Evolutionary conservation across 306 rosid genomes (phyloP), one percentile per base, ranked within the genome.

Genomic region (Cucumis sativus): DNA sequence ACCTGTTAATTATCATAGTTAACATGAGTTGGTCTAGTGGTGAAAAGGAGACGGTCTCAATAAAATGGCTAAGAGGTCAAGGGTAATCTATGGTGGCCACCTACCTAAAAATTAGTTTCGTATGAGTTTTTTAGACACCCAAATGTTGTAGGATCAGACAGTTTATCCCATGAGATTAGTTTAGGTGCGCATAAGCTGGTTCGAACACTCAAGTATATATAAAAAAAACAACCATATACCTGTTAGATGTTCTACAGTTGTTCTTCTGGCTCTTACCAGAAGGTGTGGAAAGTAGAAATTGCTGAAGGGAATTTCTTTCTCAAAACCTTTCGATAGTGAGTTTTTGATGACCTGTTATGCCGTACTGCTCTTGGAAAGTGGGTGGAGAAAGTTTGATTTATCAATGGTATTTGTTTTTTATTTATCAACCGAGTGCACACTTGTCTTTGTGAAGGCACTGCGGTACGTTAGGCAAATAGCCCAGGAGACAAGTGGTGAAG

Each of bases 401-500:
- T 5, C 4, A 17, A 52, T 52, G 7, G 57, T 52, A 16, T 52
- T 52, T 52, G n/a, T 52, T 17, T 16, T 52, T 52, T 16, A 5
- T 23, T n/a, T 55, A 37, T 56, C 13, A 39, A 37, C 21, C 37
- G 64, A 66, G 6, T 2, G 87, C 81, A 77, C 40, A 63, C 5
- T 60, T 63, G 15, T 7, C 60, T 75, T 61, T 86, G 78, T 82
- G 79, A 74, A 95, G 99, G 99, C 97, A 3, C 85, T 95, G 56
- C 93, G 96, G 12, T 89, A 91, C 73, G 83, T 96, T 70, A 85
- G 99, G 82, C 99, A 96, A 85, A 87, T 96, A 83, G 99, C 99
- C 55, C 98, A 92, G 61, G 99, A 96, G 84, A 87, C 96, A 15
- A 91, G 99, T 72, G 99, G 99, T 58, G 99, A 96, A 79, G 92